phyloP scores from a whole-genome alignment of 2,329 filamentous ascomycete genomes.

The Madurella mycetomatis region DNA sequence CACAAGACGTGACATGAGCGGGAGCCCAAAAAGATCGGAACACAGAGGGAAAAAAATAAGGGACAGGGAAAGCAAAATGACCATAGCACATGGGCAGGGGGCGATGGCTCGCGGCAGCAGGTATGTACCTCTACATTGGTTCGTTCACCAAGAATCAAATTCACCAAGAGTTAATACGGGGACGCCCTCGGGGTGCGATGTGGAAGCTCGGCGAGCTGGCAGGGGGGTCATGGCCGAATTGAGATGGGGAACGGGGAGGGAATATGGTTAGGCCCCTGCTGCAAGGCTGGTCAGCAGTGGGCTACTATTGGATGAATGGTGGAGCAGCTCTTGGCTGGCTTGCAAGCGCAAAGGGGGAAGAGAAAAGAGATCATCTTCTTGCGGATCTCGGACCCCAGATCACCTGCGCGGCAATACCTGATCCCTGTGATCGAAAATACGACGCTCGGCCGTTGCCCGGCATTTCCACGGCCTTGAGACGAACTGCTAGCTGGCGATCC shows the following conservation, averaged over 20 bases:
- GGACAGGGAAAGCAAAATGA: constrained; percentile 19
- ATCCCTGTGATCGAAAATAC: constrained; percentile 26
- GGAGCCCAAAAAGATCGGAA: constrained; percentile 9
- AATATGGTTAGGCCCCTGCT: constrained; percentile 18
- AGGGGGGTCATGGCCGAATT: constrained; percentile 13
- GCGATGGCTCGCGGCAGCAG: neutral
- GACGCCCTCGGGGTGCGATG: constrained; percentile 7
- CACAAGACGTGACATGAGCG: constrained; percentile 1
- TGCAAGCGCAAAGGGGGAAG: constrained; percentile 14
- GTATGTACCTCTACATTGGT: constrained; percentile 17
- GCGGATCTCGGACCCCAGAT: constrained; percentile 25
- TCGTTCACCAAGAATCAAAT: too few species aligned
- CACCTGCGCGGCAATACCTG: constrained; percentile 23
- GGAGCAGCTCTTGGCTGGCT: constrained; percentile 12
- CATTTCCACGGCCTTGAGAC: constrained; percentile 21
- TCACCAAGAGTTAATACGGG: neutral
- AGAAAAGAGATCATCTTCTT: constrained; percentile 19
- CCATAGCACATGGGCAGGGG: constrained; percentile 7
- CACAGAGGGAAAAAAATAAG: neutral
- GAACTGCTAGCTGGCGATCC: constrained; percentile 18
- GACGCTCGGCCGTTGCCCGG: constrained; percentile 17
- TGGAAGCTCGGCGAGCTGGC: constrained; percentile 8
- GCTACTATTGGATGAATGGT: constrained; percentile 20
- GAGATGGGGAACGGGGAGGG: constrained; percentile 3
- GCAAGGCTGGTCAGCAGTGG: constrained; percentile 22